These are phyloP conservation scores for Starmerella floricola DNA, from an alignment of 805 yeast species.

Conservation along the genomic window DNA sequence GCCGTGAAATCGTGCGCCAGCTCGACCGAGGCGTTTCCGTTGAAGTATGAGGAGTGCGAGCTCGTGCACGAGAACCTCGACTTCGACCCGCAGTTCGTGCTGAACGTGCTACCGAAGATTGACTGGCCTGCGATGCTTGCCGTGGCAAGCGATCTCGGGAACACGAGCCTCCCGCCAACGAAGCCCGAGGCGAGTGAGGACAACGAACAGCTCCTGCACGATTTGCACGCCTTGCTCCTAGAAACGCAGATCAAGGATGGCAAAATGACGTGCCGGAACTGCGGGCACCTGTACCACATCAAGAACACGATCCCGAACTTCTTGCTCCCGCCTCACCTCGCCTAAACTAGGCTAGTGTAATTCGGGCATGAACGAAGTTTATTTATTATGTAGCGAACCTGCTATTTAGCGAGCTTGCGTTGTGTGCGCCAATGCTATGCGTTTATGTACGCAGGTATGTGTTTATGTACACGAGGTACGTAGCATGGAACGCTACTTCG, in stretches of 20 bases:
- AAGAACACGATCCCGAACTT: slow-evolving; percentile 92
- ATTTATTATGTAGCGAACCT: not conserved
- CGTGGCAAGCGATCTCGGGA: slow-evolving; percentile 68
- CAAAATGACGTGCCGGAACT: slow-evolving; percentile 73
- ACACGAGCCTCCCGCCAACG: slow-evolving; percentile 33
- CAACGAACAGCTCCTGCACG: slow-evolving; percentile 46
- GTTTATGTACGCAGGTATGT: too few relatives aligned
- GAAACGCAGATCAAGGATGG: slow-evolving; percentile 86
- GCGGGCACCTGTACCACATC: slow-evolving; percentile 78
- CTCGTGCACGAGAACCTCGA: slow-evolving; percentile 68
- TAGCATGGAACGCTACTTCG: not conserved
- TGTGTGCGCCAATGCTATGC: not conserved
- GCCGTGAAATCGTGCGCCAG: slow-evolving; percentile 72
- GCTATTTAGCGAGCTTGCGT: not conserved
- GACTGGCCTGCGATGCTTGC: slow-evolving; percentile 76
- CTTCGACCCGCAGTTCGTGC: slow-evolving; percentile 67
- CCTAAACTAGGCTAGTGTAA: too few relatives aligned
- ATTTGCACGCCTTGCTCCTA: slow-evolving; percentile 62
- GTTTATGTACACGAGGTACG: not conserved
- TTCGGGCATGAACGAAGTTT: too few relatives aligned
- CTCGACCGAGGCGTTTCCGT: slow-evolving; percentile 68
- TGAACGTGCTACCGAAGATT: slow-evolving; percentile 62
- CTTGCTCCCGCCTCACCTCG: slow-evolving; percentile 86
- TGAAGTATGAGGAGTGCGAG: slow-evolving; percentile 55
- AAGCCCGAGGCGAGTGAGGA: slow-evolving; percentile 31